Conservation (phyloP, 169 alveolate genomes). For the Theileria parva region DNA sequence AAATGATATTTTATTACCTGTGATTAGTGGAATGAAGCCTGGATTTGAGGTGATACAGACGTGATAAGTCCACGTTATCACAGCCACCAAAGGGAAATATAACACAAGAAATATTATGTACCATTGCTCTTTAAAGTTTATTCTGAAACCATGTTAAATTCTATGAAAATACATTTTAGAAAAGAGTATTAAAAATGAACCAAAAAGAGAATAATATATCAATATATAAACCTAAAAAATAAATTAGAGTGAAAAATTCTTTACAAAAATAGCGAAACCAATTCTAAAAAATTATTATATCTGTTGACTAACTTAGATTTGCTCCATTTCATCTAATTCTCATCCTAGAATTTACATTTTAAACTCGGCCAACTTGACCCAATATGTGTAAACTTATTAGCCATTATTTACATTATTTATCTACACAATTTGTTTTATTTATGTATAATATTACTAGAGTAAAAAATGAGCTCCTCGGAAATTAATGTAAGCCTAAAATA, state of each 20-base stretch:
- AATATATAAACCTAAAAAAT: not conserved
- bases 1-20: constrained; percentile 18
- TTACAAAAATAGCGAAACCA: not conserved
- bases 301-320: not conserved
- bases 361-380: not conserved
- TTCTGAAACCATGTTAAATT: not conserved
- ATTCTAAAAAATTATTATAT: not conserved
- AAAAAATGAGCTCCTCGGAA: not conserved
- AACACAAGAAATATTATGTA: constrained; percentile 4
- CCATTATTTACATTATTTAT: not conserved
- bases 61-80: constrained; percentile 53
- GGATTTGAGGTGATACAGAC: constrained; percentile 49
- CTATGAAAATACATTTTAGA: not conserved
- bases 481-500: not conserved
- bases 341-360: not conserved
- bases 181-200: not conserved
- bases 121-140: not conserved
- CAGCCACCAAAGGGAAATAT: constrained; percentile 23
- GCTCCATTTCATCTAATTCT: not conserved
- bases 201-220: not conserved
- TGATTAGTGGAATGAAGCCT: constrained; percentile 41
- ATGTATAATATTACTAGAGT: no score
- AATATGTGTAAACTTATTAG: not conserved
- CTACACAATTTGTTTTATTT: not conserved
- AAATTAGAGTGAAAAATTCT: not conserved